Evolutionary conservation across 2,329 filamentous ascomycete species (phyloP), one percentile per base, ranked within the genome.

Genomic region (Colletotrichum navitas): DNA sequence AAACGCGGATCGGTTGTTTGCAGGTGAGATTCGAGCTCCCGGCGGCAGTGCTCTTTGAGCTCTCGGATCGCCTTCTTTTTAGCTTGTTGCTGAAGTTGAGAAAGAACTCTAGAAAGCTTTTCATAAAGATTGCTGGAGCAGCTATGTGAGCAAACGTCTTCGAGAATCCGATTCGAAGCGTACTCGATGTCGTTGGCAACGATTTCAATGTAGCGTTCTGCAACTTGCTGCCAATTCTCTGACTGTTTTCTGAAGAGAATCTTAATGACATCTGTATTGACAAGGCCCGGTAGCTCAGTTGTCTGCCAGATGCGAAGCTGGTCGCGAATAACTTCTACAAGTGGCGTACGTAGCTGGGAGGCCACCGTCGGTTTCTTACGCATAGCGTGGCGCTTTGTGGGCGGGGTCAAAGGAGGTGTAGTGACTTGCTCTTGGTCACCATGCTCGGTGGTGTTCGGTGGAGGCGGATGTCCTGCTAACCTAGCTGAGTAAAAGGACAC

Each of bases 161-260:
- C 51, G 0, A 80, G 71, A 2, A 78, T 74, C 0, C 59, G 51
- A 4, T 39, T 7, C 0, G 76, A 74, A 7, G 77, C 78, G 1
- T 21, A 2, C 1, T 47, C 66, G 1, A 78, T 73, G 1, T 73
- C 47, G 0, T 52, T 5, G 0, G 75, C 67, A 1, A 82, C 73
- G 1, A 24, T 43, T 0, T 66, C 2, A 0, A 83, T 72, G 36
- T 83, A 78, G 0, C 55, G 3, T 4, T 71, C 43, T 0, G 78
- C 76, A 1, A 82, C 74, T 0, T 12, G 34, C 0, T 73, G 52
- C 81, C 81, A 83, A n/a, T 77, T 77, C 5, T 71, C 56, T 0
- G 80, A 80, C 56, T 82, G 81, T 32, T 74, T 72, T 29, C 69
- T 74, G 55, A 79, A 81, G 6, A 83, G 75, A 0, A 73, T 73